Percentiles rank a stretch among this genome's conserved stretches.
phyloP scores from a whole-genome alignment of 2,329 filamentous ascomycete genomes.

The Fusarium pseudoanthophilum region DNA sequence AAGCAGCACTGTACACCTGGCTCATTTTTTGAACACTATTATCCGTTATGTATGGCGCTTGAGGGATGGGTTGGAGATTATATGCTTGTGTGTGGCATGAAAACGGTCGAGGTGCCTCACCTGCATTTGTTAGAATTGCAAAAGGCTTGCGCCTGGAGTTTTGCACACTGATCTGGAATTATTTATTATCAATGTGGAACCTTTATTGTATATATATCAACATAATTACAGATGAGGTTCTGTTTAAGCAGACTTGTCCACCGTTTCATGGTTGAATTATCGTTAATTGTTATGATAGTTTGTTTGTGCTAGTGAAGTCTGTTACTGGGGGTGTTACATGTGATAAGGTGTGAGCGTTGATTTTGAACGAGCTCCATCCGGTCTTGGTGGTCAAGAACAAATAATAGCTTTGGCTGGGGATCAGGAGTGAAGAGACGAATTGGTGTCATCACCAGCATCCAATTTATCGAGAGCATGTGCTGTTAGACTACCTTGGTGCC shows the following conservation, averaged over 20 bases:
- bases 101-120: conserved; percentile 18
- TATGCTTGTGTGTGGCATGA: conserved; percentile 10
- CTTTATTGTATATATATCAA: neutral
- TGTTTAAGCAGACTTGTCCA: neutral
- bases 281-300: neutral
- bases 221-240: neutral
- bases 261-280: neutral
- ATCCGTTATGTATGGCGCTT: conserved; percentile 6
- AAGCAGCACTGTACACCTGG: neutral
- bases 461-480: neutral
- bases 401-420: no score
- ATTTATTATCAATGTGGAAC: neutral
- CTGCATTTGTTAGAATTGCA: conserved; percentile 36
- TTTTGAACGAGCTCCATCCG: neutral
- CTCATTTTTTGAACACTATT: neutral
- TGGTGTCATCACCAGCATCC: neutral
- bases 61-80: neutral
- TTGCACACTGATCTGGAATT: neutral
- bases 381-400: neutral
- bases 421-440: neutral
- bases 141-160: conserved; percentile 20
- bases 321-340: neutral
- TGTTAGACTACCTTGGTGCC: neutral
- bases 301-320: conserved; percentile 12
- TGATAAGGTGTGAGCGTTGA: conserved; percentile 7